Base-by-base conservation (phyloP, 2,329 filamentous ascomycete genomes). In the Fusarium keratoplasticum region DNA sequence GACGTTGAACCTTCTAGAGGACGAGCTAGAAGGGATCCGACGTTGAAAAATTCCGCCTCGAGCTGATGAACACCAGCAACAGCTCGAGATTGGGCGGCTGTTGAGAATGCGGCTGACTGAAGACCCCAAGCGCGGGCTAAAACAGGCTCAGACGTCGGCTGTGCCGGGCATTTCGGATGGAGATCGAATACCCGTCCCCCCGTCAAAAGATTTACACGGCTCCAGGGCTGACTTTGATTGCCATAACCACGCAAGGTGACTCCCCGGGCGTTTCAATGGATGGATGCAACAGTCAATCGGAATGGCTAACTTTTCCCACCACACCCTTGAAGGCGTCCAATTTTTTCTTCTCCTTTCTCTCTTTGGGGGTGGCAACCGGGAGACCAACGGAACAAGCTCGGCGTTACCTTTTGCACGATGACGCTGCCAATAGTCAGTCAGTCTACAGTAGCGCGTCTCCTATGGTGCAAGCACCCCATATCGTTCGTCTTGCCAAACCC, bases 351-450 rank as follows among this genome's bases (percentile, higher is more conserved):
- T 8, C 22, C 14, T 52, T 20, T 16, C n/a, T 40, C 60, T 20
- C 40, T 44, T 25, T 55, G 40, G 62, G 33, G 60, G 68, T 72
- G 72, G 61, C 71, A 33, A 66, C 54, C 36, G 18, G 50, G 35
- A 16, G 25, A 10, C 31, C 33, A 50, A 64, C 71, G 72, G 72
- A 64, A 60, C 57, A 54, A 61, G 72, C 69, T 74, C 72, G 71
- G 72, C 59, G 72, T 74, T 74, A 74, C 61, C 72, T 66, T 54
- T 27, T 27, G 22, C 29, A 55, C 55, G 64, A 64, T 68, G 67
- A 73, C 71, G 63, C 63, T 74, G 60, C 64, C 73, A 22, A n/a
- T 61, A 27, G 69, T 64, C 44, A 47, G 57, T 40, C 71, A 64
- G 64, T 74, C 63, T 36, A 57, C 54, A 36, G 50, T 71, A 67